These are phyloP conservation scores for Fusarium beomiforme DNA, from an alignment of 2,329 filamentous ascomycete genomes.

Conservation along the genomic window DNA sequence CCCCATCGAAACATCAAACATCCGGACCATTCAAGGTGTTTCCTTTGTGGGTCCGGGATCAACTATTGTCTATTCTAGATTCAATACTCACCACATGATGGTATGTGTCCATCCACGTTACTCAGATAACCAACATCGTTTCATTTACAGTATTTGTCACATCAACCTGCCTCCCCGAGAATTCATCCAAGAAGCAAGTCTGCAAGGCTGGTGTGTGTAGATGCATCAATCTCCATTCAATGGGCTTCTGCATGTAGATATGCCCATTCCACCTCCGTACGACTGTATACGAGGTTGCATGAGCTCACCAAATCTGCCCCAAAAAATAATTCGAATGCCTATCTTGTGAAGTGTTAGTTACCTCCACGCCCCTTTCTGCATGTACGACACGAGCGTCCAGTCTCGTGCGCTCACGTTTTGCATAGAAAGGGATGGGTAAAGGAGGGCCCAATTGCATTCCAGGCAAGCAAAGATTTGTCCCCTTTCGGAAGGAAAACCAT, in stretches of 20 bases:
- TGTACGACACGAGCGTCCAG: background rate
- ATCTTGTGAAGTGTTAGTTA: background rate
- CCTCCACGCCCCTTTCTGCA: background rate
- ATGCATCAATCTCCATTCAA: background rate
- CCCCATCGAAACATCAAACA: slow-evolving; percentile 37
- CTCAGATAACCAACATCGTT: slow-evolving; percentile 27
- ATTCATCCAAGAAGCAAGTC: background rate
- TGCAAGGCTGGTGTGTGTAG: background rate
- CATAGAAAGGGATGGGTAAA: background rate
- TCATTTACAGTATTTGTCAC: slow-evolving; percentile 17
- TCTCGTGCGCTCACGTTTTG: background rate
- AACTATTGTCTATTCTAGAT: slow-evolving; percentile 16
- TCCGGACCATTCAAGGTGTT: slow-evolving; percentile 25
- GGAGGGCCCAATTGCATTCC: slow-evolving; percentile 14
- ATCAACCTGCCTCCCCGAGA: background rate
- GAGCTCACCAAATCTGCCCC: background rate
- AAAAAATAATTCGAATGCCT: background rate
- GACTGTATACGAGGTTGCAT: slow-evolving; percentile 1
- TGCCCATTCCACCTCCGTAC: background rate
- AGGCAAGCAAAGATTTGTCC: background rate
- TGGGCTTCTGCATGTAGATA: background rate
- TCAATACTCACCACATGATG: slow-evolving; percentile 12
- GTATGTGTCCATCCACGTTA: slow-evolving; percentile 36
- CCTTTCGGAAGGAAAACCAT: background rate
- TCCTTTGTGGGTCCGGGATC: slow-evolving; percentile 28